A percentile compares a stretch with the other conserved stretches of the same genome.
Conservation (phyloP, 768 basidiomycete species). For the Dacryopinax primogenitus region DNA sequence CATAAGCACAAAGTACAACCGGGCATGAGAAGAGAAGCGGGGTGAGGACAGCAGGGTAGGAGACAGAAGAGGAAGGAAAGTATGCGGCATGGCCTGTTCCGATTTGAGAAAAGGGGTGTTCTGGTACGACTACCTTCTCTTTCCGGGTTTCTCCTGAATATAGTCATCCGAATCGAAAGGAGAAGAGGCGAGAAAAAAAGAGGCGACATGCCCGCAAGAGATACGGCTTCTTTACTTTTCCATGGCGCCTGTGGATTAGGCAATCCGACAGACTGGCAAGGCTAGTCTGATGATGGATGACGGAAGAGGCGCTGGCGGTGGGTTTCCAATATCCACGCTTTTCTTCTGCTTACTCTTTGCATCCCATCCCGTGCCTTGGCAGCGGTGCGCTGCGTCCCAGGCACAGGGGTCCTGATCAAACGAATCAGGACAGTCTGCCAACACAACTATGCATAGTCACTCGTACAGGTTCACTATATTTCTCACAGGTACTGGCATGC, state of each 20-base stretch:
- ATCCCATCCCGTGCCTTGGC: not conserved
- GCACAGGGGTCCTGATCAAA: not conserved
- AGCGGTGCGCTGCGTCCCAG: not conserved
- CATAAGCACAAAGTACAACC: slow-evolving; percentile 7
- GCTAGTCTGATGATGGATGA: not conserved
- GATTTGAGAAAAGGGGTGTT: not conserved
- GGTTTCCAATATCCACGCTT: not conserved
- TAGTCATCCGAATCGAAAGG: not conserved
- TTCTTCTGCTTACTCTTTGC: not conserved
- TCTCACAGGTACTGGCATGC: not conserved
- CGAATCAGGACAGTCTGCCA: slow-evolving; percentile 1
- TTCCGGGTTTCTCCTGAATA: not conserved
- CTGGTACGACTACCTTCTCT: not conserved
- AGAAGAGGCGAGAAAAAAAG: not conserved
- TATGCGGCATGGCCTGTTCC: slow-evolving; percentile 5
- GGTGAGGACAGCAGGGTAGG: not conserved
- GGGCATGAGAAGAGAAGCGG: not conserved
- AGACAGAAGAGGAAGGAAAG: not conserved
- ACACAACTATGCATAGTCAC: not conserved
- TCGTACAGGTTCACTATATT: slow-evolving; percentile 2
- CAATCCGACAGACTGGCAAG: not conserved
- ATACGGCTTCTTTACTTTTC: not conserved
- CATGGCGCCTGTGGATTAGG: not conserved
- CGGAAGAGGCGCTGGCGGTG: slow-evolving; percentile 2
- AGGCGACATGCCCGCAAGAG: not conserved